Evolutionary conservation across 495 filamentous ascomycete species (phyloP).

Genomic region (Oleoguttula mirabilis): DNA sequence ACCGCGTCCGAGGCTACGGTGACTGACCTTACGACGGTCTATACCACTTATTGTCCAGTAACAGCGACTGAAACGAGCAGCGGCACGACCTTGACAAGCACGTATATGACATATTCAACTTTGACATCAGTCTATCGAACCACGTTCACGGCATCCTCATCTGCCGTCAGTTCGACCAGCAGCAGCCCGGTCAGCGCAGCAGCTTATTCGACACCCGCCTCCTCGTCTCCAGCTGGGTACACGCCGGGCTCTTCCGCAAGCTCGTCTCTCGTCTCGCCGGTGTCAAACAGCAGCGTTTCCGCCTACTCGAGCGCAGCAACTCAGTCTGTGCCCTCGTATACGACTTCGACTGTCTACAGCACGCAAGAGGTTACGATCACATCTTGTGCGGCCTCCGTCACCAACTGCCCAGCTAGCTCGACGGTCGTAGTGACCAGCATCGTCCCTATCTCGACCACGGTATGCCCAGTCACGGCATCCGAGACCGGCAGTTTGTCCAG

Average conservation of each 20-base stretch:
- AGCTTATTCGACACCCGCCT: neutral
- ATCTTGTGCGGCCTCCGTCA: conserved; percentile 11
- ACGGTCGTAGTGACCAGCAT: conserved; percentile 12
- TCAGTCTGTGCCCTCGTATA: too few species aligned
- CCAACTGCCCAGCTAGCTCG: conserved; percentile 19
- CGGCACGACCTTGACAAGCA: conserved; percentile 2
- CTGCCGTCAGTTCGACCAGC: neutral
- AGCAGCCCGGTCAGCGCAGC: neutral
- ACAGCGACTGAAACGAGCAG: too few species aligned
- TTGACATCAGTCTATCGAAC: neutral
- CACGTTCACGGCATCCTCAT: neutral
- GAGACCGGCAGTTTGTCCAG: too few species aligned
- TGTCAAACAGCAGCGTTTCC: neutral
- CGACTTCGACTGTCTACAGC: conserved; percentile 10
- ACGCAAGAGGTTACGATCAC: conserved; percentile 11
- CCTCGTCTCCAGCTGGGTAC: neutral
- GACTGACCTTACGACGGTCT: neutral
- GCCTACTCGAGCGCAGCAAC: too few species aligned
- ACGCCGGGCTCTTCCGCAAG: neutral
- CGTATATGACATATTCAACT: too few species aligned
- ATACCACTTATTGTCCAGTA: neutral
- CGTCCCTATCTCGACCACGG: conserved; percentile 10
- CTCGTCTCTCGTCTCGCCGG: conserved; percentile 1
- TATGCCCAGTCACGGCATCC: conserved; percentile 9
- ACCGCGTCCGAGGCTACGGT: neutral